Base-by-base conservation (phyloP, 2,329 filamentous ascomycete species). In the Colletotrichum lindemuthianum region DNA sequence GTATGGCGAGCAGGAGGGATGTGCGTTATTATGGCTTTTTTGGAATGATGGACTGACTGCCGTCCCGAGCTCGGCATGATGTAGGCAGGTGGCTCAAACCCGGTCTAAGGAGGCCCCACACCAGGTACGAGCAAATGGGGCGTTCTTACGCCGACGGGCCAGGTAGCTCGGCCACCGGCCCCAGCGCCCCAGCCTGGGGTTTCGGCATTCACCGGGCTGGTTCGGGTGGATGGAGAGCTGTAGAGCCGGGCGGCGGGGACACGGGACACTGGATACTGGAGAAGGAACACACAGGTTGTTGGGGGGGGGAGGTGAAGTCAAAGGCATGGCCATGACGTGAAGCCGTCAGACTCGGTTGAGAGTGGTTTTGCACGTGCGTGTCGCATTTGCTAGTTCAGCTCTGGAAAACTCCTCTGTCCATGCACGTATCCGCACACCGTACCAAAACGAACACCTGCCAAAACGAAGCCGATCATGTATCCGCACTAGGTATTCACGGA, bases 141-240 rank as follows among this genome's bases (percentile, higher is more conserved):
- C 50, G 11, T 5, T 15, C 15, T 15, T 15, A 37, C 49, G 36
- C 61, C 51, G 41, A 12, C 40, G 32, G 51, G 45, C 39, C 15
- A 61, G 47, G 61, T 65, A 63, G 32, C 48, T 49, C n/a, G 13
- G 33, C 11, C 40, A 33, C 39, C 24, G 24, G 24, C 24, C 24
- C 24, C 24, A 24, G 24, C 24, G 24, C 24, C 24, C 56, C 63
- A 58, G 53, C 49, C 56, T 51, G 24, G 52, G 59, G 24, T 24
- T 24, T 76, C 75, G 75, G 75, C 72, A 75, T 66, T 70, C 69
- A 71, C 72, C 73, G 74, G 73, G 70, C 70, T 74, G 59, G 69
- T 72, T 77, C 75, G 76, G 74, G 68, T 71, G 71, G 71, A 75
- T 52, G 72, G 74, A 75, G 59, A 65, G 59, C 60, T 57, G 37